A percentile compares a stretch with the other conserved stretches of the same genome.
Conservation (phyloP, 2,329 filamentous ascomycete genomes). For the Fusarium torreyae region DNA sequence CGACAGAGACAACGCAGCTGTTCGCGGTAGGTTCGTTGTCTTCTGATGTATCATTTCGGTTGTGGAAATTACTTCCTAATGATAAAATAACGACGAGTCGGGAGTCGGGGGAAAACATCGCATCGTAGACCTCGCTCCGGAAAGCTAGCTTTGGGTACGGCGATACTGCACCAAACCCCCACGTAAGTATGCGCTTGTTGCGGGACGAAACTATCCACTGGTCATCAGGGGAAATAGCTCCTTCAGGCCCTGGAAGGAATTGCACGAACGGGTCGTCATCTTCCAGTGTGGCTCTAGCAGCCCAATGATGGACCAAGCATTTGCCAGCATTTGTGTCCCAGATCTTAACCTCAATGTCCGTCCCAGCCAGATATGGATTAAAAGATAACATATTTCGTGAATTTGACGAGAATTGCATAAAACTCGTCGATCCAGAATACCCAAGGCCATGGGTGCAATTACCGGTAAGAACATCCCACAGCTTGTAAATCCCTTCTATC, state of each 20-base stretch:
- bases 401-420: not conserved
- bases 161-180: not conserved
- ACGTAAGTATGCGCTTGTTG: too few species aligned
- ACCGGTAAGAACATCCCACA: not conserved
- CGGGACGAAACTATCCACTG: too few species aligned
- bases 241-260: too few species aligned
- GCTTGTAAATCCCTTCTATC: not conserved
- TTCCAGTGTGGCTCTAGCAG: too few species aligned
- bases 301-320: too few species aligned
- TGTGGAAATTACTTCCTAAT: not conserved
- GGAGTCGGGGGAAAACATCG: not conserved
- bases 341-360: too few species aligned
- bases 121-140: not conserved
- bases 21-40: not conserved
- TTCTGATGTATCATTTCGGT: not conserved
- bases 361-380: too few species aligned
- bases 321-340: too few species aligned
- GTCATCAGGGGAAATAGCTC: too few species aligned
- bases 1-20: not conserved
- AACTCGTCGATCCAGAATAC: too few species aligned
- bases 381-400: not conserved
- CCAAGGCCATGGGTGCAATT: not conserved
- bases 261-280: too few species aligned
- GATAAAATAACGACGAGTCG: not conserved
- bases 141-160: too few species aligned